These are phyloP conservation scores for Citrus reticulata DNA, from an alignment of 345 rosid species.

Conservation along the genomic window DNA sequence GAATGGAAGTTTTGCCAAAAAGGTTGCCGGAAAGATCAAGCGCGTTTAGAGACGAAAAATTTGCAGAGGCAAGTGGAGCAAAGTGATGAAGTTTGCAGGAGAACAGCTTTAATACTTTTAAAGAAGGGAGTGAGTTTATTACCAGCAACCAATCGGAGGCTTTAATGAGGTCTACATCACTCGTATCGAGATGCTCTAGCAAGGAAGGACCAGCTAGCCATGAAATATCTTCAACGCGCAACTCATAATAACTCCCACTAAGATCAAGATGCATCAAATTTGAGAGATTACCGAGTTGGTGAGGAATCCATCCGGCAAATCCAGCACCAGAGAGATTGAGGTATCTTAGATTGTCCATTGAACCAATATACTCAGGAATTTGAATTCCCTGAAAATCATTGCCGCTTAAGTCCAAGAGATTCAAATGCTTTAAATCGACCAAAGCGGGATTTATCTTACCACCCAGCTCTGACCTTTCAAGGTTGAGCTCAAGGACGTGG, in stretches of 20 bases:
- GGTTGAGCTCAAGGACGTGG: slow-evolving; percentile 14
- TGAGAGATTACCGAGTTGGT: slow-evolving; percentile 27
- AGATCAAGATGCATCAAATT: slow-evolving; percentile 17
- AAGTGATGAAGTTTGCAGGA: background rate
- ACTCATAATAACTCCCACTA: background rate
- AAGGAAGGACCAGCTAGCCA: slow-evolving; percentile 18
- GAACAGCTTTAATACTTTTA: slow-evolving; percentile 4
- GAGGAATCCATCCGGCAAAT: slow-evolving; percentile 22
- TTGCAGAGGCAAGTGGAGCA: background rate
- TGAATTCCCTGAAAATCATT: slow-evolving; percentile 6
- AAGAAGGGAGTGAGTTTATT: slow-evolving; percentile 16
- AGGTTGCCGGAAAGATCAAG: slow-evolving; percentile 14
- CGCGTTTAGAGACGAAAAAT: slow-evolving; percentile 16
- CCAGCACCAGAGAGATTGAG: slow-evolving; percentile 21
- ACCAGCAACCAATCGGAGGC: background rate
- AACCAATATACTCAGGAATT: slow-evolving; percentile 7
- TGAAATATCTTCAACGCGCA: slow-evolving; percentile 6
- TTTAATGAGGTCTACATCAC: background rate
- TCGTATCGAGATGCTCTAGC: background rate
- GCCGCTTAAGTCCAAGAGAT: slow-evolving; percentile 19
- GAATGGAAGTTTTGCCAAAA: too few relatives aligned
- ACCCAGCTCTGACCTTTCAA: background rate
- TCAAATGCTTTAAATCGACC: slow-evolving; percentile 15
- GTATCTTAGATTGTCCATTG: background rate
- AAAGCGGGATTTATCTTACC: slow-evolving; percentile 20